Percentiles rank a stretch among this genome's conserved stretches.
These are phyloP conservation scores for Erodium moschatum DNA, from an alignment of 441 rosid genomes.

Conservation along the genomic window DNA sequence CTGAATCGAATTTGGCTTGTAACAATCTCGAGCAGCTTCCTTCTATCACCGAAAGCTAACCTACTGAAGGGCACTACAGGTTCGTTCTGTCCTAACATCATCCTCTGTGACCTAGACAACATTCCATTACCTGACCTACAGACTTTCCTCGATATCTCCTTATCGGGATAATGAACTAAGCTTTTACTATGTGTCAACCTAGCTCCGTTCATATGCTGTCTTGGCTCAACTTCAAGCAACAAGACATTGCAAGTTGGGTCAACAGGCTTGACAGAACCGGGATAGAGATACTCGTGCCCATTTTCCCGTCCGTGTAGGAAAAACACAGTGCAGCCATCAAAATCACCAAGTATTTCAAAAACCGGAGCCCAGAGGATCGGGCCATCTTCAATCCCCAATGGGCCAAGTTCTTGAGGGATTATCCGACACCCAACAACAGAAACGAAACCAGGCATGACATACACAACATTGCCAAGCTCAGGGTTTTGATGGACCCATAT, in stretches of 20 bases:
- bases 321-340: constrained; percentile 48
- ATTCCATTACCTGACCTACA: constrained; percentile 34
- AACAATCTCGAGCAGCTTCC: constrained; percentile 57
- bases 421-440: constrained; percentile 68
- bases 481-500: constrained; percentile 89
- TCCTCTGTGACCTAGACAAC: constrained; percentile 30
- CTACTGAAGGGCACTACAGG: constrained; percentile 41
- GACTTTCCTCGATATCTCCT: constrained; percentile 25
- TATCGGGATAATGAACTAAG: constrained; percentile 30
- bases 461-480: constrained; percentile 76
- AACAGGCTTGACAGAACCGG: constrained; percentile 46
- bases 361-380: constrained; percentile 70
- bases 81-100: constrained; percentile 26
- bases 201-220: constrained; percentile 21
- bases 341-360: constrained; percentile 52
- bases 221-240: constrained; percentile 67
- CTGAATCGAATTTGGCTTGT: constrained; percentile 37
- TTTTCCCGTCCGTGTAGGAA: constrained; percentile 67
- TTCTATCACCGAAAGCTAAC: constrained; percentile 55
- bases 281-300: constrained; percentile 44
- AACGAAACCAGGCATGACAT: constrained; percentile 71
- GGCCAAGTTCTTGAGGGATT: constrained; percentile 78
- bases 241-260: constrained; percentile 57
- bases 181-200: constrained; percentile 33
- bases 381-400: constrained; percentile 64